Base-by-base conservation (phyloP, 306 rosid species). In the Acacia melanoxylon region DNA sequence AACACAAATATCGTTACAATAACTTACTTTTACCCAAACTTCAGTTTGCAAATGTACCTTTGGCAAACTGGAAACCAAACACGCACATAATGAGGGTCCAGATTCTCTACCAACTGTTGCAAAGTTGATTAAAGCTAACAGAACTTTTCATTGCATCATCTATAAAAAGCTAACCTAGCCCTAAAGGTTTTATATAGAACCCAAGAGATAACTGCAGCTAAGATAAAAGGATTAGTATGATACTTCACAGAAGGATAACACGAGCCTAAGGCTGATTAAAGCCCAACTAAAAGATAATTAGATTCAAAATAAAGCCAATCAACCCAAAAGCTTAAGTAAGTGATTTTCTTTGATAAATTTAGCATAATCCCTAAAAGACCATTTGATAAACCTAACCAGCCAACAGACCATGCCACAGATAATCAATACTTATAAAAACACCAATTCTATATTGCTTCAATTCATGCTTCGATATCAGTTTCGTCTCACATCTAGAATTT, bases 321-420 rank as follows among this genome's bases (percentile, higher is more conserved):
- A 58, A 22, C 71, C 20, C 71, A 33, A 33, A 66, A 33, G 44
- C 22, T 66, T 16, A 7, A 66, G 45, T 15, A 3, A 6, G 15
- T 37, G 6, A 37, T 15, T n/a, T 13, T 68, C 29, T 9, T 37
- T 42, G 13, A 68, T 19, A 17, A 22, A 35, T 68, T 37, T 19
- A 37, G 9, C 20, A 37, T 10, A 37, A 68, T 37, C 11, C 31
- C 71, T 33, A 66, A 66, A 40, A 9, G 16, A 37, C 16, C 49
- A 20, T 68, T 68, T 37, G 79, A 75, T 70, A 78, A 70, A 68
- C 66, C 78, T 68, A 31, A 79, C 49, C 20, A 71, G 35, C 63
- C 58, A 70, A 63, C 41, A 69, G 68, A 49, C 12, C 42, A 79
- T 75, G 59, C 58, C 71, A 75, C 51, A 48, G 73, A 74, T 70